Percentiles rank a stretch among this genome's conserved stretches.
Evolutionary conservation across 345 rosid genomes (phyloP).

Genomic region (Lumnitzera littorea): DNA sequence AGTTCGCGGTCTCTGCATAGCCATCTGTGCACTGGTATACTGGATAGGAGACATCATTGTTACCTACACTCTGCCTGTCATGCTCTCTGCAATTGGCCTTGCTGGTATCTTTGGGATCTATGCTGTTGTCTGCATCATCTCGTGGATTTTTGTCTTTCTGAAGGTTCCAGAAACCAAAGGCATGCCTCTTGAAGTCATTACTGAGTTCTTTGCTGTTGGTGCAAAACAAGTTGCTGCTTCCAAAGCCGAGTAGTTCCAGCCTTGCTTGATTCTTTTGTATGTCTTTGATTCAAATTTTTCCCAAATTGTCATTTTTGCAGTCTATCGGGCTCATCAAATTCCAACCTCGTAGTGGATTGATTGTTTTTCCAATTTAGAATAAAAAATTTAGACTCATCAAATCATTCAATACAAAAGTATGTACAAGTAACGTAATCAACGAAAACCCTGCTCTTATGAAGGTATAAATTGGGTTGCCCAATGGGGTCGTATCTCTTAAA

Average conservation of each 20-base stretch:
- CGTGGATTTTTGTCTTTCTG: slow-evolving; percentile 74
- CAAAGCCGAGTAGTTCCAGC: slow-evolving; percentile 24
- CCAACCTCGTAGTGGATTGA: too few species aligned
- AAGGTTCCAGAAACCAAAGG: slow-evolving; percentile 97
- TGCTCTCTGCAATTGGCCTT: slow-evolving; percentile 70
- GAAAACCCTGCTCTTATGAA: too few species aligned
- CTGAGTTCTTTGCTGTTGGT: slow-evolving; percentile 82
- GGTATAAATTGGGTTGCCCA: too few species aligned
- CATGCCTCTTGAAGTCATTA: slow-evolving; percentile 94
- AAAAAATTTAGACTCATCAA: too few species aligned
- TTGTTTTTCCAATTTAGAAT: too few species aligned
- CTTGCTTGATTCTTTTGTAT: not conserved
- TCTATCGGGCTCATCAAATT: not conserved
- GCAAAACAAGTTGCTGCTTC: slow-evolving; percentile 48
- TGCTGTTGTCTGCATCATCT: slow-evolving; percentile 57
- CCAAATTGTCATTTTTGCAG: not conserved
- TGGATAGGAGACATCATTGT: slow-evolving; percentile 83
- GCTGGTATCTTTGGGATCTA: slow-evolving; percentile 64
- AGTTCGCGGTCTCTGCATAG: slow-evolving; percentile 92
- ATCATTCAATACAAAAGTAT: too few species aligned
- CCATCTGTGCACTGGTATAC: slow-evolving; percentile 70
- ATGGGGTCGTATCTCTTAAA: too few species aligned
- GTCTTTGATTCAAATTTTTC: not conserved
- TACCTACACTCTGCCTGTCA: slow-evolving; percentile 74
- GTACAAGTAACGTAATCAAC: too few species aligned